Conservation (phyloP, 495 filamentous ascomycete genomes). For the Penicillium simplicissimum region DNA sequence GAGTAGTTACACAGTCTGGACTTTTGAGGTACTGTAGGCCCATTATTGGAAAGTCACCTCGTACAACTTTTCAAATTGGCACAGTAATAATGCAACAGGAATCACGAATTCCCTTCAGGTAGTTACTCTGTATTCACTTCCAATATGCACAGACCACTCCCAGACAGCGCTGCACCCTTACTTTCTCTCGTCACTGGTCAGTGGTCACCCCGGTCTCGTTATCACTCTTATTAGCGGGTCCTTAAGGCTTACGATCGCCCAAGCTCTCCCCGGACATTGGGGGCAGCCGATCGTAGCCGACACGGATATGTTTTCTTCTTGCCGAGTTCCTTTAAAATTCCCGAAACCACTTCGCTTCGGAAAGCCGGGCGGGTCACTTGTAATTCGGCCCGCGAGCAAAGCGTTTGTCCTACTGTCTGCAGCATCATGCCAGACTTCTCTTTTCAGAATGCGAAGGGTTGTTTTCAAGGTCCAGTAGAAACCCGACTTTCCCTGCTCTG, state of each 20-base stretch:
- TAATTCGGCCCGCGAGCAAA: slow-evolving; percentile 10
- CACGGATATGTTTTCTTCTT: slow-evolving; percentile 8
- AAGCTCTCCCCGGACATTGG: background rate
- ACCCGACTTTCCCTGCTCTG: background rate
- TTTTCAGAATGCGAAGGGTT: too few species aligned
- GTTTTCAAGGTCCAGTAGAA: too few species aligned
- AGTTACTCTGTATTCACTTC: background rate
- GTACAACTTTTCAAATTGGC: too few species aligned
- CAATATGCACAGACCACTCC: background rate
- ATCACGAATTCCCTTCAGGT: background rate
- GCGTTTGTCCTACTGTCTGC: background rate
- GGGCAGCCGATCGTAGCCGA: slow-evolving; percentile 9
- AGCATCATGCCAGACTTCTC: too few species aligned
- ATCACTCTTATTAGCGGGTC: background rate
- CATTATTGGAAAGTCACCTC: too few species aligned
- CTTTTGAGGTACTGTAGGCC: too few species aligned
- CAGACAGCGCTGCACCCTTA: background rate
- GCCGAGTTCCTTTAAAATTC: background rate
- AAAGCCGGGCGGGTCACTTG: slow-evolving; percentile 17
- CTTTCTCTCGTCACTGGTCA: too few species aligned
- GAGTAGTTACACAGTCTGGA: too few species aligned
- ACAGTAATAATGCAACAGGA: too few species aligned
- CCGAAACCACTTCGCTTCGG: slow-evolving; percentile 6
- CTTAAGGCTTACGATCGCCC: background rate
- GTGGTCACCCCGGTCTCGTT: background rate